Conservation (phyloP, 371 early-diverging fungal species). For the Mortierella sp. region DNA sequence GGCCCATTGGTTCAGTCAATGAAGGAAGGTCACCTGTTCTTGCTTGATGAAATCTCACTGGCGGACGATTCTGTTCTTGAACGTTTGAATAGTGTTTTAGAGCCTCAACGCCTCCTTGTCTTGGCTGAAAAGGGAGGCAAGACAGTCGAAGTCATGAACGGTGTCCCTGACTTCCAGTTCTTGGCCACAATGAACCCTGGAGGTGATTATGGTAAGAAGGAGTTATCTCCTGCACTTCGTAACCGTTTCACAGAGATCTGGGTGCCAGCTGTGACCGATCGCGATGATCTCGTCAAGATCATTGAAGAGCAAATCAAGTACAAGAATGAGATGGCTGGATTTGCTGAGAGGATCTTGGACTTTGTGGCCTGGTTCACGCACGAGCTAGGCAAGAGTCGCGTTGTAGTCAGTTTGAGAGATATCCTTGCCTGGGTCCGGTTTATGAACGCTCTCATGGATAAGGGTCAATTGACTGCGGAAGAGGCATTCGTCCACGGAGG, state of each 20-base stretch:
- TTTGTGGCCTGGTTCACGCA: conserved; percentile 70
- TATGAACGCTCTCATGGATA: conserved; percentile 62
- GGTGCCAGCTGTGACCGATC: conserved; percentile 90
- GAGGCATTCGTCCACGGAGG: conserved; percentile 94
- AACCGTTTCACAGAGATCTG: conserved; percentile 99
- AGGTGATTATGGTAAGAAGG: conserved; percentile 99
- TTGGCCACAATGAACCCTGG: conserved; percentile 99
- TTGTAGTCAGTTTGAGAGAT: conserved; percentile 87
- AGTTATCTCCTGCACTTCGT: conserved; percentile 98
- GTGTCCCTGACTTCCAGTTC: conserved; percentile 87
- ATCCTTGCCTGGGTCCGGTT: conserved; percentile 95
- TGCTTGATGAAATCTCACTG: conserved; percentile 99
- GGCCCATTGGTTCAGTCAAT: conserved; percentile 97
- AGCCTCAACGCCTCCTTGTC: conserved; percentile 90
- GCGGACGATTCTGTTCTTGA: conserved; percentile 99
- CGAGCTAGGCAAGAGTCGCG: conserved; percentile 52
- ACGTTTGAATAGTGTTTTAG: conserved; percentile 98
- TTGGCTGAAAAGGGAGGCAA: conserved; percentile 94
- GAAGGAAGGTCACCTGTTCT: conserved; percentile 94
- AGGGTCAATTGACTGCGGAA: conserved; percentile 58
- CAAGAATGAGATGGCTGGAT: conserved; percentile 50
- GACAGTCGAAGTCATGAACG: conserved; percentile 81
- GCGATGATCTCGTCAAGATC: conserved; percentile 82
- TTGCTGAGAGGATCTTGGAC: conserved; percentile 63
- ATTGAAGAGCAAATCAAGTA: conserved; percentile 74